Conservation (phyloP, 768 basidiomycete species). For the Trametes punicea region DNA sequence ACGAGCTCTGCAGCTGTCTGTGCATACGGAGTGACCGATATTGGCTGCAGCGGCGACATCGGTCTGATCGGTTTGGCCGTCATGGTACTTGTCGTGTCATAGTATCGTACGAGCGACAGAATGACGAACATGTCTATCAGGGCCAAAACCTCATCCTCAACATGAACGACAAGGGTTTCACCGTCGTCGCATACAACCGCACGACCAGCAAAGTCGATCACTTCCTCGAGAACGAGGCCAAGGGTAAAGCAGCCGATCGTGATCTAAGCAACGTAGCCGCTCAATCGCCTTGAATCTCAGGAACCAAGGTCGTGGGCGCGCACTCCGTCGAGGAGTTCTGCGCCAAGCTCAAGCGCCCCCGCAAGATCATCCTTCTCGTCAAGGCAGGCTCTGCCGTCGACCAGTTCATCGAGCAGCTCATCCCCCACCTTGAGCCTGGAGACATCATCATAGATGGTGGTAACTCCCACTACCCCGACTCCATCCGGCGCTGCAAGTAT, state of each 20-base stretch:
- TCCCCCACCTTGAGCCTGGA: constrained; percentile 86
- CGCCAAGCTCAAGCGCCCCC: constrained; percentile 88
- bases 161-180: constrained; percentile 99
- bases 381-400: constrained; percentile 97
- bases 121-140: constrained; percentile 36
- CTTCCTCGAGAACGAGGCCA: constrained; percentile 96
- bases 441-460: constrained; percentile 99
- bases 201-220: constrained; percentile 93
- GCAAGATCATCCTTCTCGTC: constrained; percentile 97
- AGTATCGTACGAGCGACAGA: constrained; percentile 18
- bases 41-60: constrained; percentile 77
- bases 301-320: constrained; percentile 93
- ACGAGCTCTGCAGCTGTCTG: constrained; percentile 12
- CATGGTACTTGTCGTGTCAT: constrained; percentile 60
- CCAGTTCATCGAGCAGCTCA: constrained; percentile 87
- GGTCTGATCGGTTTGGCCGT: constrained; percentile 98
- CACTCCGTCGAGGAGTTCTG: constrained; percentile 90
- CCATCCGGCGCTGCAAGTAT: constrained; percentile 90
- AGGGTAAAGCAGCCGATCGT: constrained; percentile 60
- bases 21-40: constrained; percentile 27
- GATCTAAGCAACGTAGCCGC: constrained; percentile 22
- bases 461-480: constrained; percentile 98
- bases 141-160: constrained; percentile 97
- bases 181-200: constrained; percentile 95
- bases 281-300: constrained; percentile 39